These are phyloP conservation scores for Sporothrix schenckii DNA, from an alignment of 2,329 filamentous ascomycete species.

Conservation along the genomic window DNA sequence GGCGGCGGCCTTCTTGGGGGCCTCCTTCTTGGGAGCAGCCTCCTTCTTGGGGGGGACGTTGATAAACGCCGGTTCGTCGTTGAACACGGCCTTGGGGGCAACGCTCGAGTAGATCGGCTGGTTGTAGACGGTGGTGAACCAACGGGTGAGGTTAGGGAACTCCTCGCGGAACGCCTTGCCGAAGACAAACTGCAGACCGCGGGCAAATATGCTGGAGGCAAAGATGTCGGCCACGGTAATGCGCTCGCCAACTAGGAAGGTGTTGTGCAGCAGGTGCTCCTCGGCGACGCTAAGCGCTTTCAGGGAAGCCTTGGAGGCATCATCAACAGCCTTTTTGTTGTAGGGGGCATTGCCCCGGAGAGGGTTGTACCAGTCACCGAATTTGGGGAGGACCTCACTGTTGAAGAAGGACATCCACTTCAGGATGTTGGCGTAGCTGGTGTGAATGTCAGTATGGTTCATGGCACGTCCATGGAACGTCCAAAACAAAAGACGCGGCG, in stretches of 20 bases:
- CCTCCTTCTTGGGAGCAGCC: conserved; percentile 54
- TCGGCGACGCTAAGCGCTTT: conserved; percentile 75
- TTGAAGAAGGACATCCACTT: conserved; percentile 99
- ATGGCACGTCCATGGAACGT: too few relatives aligned
- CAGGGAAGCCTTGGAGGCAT: conserved; percentile 68
- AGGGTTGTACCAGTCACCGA: conserved; percentile 84
- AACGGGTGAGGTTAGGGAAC: conserved; percentile 85
- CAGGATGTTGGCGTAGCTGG: conserved; percentile 88
- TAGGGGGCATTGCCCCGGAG: conserved; percentile 80
- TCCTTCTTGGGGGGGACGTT: conserved; percentile 76
- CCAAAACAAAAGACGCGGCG: too few relatives aligned
- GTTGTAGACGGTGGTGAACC: conserved; percentile 93
- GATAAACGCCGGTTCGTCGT: conserved; percentile 77
- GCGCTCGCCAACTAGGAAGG: conserved; percentile 96
- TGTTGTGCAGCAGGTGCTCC: conserved; percentile 87
- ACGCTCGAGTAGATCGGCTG: conserved; percentile 88
- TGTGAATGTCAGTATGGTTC: conserved; percentile 1
- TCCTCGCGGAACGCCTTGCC: conserved; percentile 83
- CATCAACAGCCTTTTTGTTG: conserved; percentile 98
- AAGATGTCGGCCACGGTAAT: conserved; percentile 96
- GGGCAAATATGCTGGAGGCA: conserved; percentile 73
- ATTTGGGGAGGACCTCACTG: conserved; percentile 72
- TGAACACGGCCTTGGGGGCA: conserved; percentile 72
- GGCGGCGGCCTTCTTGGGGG: conserved; percentile 45
- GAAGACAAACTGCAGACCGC: conserved; percentile 92